A percentile compares a stretch with the other conserved stretches of the same genome.
These are phyloP conservation scores for Farysia itapuensis DNA, from an alignment of 1,284 basidiomycete genomes.

Conservation along the genomic window DNA sequence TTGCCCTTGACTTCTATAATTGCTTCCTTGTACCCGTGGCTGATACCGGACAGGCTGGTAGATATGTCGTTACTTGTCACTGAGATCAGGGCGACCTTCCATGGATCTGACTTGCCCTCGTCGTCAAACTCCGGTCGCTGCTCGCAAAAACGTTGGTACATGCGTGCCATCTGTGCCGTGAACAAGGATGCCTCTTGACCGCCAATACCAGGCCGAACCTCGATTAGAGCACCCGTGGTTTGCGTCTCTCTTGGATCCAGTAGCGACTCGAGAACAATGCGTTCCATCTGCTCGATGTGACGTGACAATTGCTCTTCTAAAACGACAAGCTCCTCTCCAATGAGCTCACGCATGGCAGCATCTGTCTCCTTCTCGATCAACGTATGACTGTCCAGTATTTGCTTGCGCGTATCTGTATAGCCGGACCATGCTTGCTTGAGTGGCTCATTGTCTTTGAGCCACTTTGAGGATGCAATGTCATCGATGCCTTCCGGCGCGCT, in stretches of 20 bases:
- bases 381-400: conserved; percentile 59
- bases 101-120: conserved; percentile 28
- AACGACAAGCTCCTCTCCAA: conserved; percentile 69
- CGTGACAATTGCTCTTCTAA: conserved; percentile 65
- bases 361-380: conserved; percentile 63
- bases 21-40: conserved; percentile 77
- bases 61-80: conserved; percentile 48
- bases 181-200: conserved; percentile 87
- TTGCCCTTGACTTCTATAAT: conserved; percentile 78
- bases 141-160: conserved; percentile 71
- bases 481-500: conserved; percentile 4
- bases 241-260: conserved; percentile 66
- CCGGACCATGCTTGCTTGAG: conserved; percentile 65
- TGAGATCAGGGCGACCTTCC: conserved; percentile 47
- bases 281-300: conserved; percentile 68
- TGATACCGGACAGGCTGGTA: conserved; percentile 19
- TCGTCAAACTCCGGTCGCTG: conserved; percentile 33
- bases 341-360: conserved; percentile 73
- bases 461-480: conserved; percentile 17
- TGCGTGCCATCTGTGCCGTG: conserved; percentile 74
- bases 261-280: conserved; percentile 69
- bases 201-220: conserved; percentile 89
- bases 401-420: conserved; percentile 63
- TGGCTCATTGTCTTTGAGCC: conserved; percentile 66
- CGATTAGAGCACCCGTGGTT: conserved; percentile 76